phyloP scores from a whole-genome alignment of 2,329 filamentous ascomycete genomes.

The Basipetospora chlamydospora region DNA sequence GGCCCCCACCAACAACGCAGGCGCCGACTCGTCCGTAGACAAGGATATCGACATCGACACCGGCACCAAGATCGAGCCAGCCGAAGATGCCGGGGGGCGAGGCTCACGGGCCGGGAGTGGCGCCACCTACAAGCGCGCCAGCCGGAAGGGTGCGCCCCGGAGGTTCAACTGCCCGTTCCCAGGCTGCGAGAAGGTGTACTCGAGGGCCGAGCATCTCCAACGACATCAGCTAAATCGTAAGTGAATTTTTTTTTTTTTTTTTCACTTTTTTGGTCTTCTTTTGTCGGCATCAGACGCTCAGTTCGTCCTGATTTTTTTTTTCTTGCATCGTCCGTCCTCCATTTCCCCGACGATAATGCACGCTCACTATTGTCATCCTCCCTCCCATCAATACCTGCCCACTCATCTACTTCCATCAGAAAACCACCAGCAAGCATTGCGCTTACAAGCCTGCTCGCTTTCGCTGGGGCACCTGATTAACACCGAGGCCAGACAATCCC shows the following conservation, averaged over 20 bases:
- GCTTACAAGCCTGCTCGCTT: conserved; percentile 3
- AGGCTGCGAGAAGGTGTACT: conserved; percentile 67
- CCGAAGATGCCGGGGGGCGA: neutral
- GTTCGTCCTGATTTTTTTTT: too few species aligned
- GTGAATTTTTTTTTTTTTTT: conserved; percentile 18
- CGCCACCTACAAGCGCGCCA: conserved; percentile 34
- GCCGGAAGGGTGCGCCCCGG: conserved; percentile 32
- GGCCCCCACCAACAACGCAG: neutral
- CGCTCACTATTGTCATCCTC: too few species aligned
- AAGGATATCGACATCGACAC: neutral
- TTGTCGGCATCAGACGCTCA: too few species aligned
- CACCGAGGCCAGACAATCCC: conserved; percentile 45
- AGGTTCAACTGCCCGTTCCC: conserved; percentile 51
- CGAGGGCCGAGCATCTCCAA: conserved; percentile 67
- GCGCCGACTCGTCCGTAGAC: neutral
- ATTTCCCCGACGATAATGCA: too few species aligned
- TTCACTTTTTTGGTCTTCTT: too few species aligned
- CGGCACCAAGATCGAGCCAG: neutral
- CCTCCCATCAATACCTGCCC: too few species aligned
- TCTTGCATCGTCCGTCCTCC: too few species aligned
- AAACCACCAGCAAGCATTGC: too few species aligned
- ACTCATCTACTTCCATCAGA: too few species aligned
- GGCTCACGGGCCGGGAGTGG: neutral
- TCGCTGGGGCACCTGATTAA: neutral
- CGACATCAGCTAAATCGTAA: conserved; percentile 71